phyloP scores from a whole-genome alignment of 176 grass and related monocot species.

The Bonia amplexicaulis region DNA sequence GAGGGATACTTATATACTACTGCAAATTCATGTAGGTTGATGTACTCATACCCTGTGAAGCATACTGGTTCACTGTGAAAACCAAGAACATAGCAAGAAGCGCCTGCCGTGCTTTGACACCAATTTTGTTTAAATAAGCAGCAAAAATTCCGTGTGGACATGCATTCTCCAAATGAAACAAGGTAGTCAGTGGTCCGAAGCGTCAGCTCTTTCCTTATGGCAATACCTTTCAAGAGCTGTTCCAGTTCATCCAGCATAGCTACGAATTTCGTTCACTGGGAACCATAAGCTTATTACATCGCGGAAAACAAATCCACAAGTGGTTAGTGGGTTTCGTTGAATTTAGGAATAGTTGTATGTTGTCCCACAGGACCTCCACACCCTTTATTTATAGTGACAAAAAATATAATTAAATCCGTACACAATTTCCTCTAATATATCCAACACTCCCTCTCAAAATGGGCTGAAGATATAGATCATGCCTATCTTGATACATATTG shows the following conservation, averaged over 20 bases:
- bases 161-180: constrained; percentile 95
- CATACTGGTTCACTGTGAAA: background rate
- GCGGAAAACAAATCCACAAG: background rate
- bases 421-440: no score
- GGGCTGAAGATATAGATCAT: no score
- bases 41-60: background rate
- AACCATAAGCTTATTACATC: constrained; percentile 10
- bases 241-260: constrained; percentile 75
- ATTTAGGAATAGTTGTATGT: no score
- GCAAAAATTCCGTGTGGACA: constrained; percentile 88
- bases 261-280: constrained; percentile 20
- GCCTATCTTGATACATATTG: no score
- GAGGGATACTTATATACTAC: background rate
- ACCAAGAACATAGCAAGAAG: constrained; percentile 1
- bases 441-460: no score
- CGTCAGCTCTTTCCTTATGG: constrained; percentile 99
- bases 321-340: background rate
- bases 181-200: constrained; percentile 79
- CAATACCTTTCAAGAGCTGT: constrained; percentile 88
- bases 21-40: background rate
- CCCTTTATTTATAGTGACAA: no score
- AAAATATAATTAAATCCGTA: no score
- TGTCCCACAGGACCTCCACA: no score
- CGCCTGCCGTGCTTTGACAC: constrained; percentile 79
- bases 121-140: constrained; percentile 88